These are phyloP conservation scores for Zygoascus hellenicus DNA, from an alignment of 1,139 yeast genomes.

Conservation along the genomic window DNA sequence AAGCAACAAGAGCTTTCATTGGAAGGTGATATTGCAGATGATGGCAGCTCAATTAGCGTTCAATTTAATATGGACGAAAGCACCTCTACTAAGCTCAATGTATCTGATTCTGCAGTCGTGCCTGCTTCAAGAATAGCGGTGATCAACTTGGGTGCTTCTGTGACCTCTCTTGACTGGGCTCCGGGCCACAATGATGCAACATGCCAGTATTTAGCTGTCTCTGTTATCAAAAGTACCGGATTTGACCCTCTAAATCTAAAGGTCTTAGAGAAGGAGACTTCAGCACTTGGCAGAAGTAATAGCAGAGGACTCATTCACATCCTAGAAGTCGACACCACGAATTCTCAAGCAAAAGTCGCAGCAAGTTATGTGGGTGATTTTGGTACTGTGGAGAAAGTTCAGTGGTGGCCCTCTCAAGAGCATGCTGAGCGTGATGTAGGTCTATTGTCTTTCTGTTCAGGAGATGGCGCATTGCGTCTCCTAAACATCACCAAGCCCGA, in stretches of 20 bases:
- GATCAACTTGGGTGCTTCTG: conserved; percentile 27
- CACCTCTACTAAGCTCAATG: background rate
- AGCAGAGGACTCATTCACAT: background rate
- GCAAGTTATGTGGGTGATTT: conserved; percentile 40
- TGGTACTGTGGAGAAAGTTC: conserved; percentile 36
- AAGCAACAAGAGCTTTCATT: background rate
- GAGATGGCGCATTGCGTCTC: conserved; percentile 58
- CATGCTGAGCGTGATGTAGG: conserved; percentile 34
- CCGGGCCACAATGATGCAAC: conserved; percentile 27
- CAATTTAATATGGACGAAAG: background rate
- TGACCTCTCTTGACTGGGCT: conserved; percentile 27
- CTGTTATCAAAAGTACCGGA: conserved; percentile 48
- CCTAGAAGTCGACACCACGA: background rate
- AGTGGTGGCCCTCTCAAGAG: conserved; percentile 16
- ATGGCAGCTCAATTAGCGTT: background rate
- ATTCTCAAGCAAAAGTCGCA: conserved; percentile 12
- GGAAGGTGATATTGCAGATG: too few species aligned
- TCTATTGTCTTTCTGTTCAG: conserved; percentile 50
- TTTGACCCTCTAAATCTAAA: conserved; percentile 31
- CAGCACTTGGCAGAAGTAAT: conserved; percentile 15
- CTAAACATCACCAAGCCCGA: conserved; percentile 38
- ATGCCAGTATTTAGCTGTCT: conserved; percentile 47
- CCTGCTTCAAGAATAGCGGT: conserved; percentile 13
- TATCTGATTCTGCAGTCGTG: background rate
- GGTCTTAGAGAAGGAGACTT: conserved; percentile 17